Evolutionary conservation across 208 protist genomes (phyloP), one percentile per base, ranked within the genome.

Genomic region (Trichomonas tenax): DNA sequence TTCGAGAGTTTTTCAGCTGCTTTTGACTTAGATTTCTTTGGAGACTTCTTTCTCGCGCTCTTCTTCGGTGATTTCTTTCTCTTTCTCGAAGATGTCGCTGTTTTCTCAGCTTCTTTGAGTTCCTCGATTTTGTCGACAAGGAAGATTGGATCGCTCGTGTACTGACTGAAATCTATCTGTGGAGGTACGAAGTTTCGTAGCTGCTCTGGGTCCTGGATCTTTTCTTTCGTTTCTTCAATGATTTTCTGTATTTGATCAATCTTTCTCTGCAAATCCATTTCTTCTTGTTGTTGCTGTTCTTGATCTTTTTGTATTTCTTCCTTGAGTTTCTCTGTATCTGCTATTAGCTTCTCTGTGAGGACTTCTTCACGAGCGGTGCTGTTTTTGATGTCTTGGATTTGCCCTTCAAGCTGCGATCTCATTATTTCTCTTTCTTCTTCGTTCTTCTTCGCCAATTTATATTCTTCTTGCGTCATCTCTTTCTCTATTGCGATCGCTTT

Each of bases 181-280:
- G 86, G 86, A 26, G 86, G 86, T 15, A 48, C 44, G 17, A 93
- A 93, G 10, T 51, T 40, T 17, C 15, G 26, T 38, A 93, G 0
- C 51, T 48, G 8, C 31, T 93, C 86, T 58, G 40, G 44, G 36
- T 93, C 86, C 51, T 93, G 17, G 10, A 51, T 51, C 51, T 48
- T 38, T 51, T 93, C 86, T 6, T 34, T 51, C 9, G 45, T 93
- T 48, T 93, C 14, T 48, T 48, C 26, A 26, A 31, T 46, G 9
- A 89, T 89, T 89, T 89, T 40, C 41, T 51, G 11, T 38, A 93
- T 10, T 93, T 93, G 86, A 38, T 93, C 86, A 51, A 93, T 93
- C 38, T 93, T 17, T 51, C n/a, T 48, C 15, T 51, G 40, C 26
- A 51, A 34, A 1, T 93, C 86, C 15, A 23, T 51, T 38, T 38